phyloP scores from a whole-genome alignment of 352 stramenopile genomes.

The Hyaloperonospora brassicae region DNA sequence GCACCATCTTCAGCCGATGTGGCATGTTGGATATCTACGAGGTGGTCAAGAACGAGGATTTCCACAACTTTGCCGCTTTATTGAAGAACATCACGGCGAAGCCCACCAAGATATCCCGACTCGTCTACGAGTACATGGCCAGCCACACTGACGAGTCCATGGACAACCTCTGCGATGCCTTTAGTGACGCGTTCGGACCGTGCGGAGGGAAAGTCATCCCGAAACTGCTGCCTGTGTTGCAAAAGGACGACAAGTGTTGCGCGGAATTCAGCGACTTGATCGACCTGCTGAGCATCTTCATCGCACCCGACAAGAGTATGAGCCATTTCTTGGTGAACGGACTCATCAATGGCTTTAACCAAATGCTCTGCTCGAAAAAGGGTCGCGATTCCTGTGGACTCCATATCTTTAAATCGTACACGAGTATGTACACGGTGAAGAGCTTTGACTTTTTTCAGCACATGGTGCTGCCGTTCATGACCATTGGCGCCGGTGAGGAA shows the following conservation, averaged over 20 bases:
- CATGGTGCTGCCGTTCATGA: slow-evolving; percentile 45
- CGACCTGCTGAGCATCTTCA: slow-evolving; percentile 42
- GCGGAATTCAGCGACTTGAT: slow-evolving; percentile 38
- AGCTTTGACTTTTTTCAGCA: slow-evolving; percentile 43
- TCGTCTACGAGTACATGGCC: slow-evolving; percentile 43
- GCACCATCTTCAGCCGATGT: slow-evolving; percentile 30
- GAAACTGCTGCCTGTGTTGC: slow-evolving; percentile 24
- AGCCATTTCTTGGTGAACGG: slow-evolving; percentile 43
- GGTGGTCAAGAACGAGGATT: slow-evolving; percentile 25
- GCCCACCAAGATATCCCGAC: slow-evolving; percentile 28
- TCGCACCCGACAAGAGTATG: slow-evolving; percentile 29
- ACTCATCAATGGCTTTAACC: slow-evolving; percentile 48
- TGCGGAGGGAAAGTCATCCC: slow-evolving; percentile 34
- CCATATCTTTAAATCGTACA: slow-evolving; percentile 38
- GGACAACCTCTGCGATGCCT: slow-evolving; percentile 38
- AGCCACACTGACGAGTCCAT: slow-evolving; percentile 26
- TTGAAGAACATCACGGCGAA: slow-evolving; percentile 29
- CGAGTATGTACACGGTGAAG: slow-evolving; percentile 30
- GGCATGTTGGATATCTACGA: slow-evolving; percentile 30
- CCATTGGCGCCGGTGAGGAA: slow-evolving; percentile 23
- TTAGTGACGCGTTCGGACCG: slow-evolving; percentile 30
- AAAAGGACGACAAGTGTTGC: slow-evolving; percentile 43
- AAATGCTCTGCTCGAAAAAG: slow-evolving; percentile 40
- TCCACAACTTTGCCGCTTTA: slow-evolving; percentile 22
- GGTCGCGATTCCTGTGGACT: slow-evolving; percentile 30